Percentiles rank a stretch among this genome's conserved stretches.
Conservation (phyloP, 441 rosid species). For the Heliophila coronopifolia region DNA sequence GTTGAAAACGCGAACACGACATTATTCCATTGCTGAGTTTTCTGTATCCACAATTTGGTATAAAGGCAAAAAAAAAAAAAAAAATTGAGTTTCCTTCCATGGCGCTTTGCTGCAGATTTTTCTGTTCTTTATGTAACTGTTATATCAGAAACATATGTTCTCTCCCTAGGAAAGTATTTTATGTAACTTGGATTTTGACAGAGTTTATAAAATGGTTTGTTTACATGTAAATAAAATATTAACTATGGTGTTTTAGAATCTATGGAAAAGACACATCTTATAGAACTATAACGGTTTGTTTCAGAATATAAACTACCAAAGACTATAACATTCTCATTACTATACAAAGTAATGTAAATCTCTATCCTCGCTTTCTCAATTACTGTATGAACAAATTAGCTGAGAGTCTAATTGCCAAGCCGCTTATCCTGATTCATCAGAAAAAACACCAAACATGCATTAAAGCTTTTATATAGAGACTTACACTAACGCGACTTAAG, state of each 20-base stretch:
- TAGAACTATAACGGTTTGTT: conserved; percentile 6
- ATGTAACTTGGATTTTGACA: conserved; percentile 1
- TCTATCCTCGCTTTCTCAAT: conserved; percentile 18
- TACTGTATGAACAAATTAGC: conserved; percentile 7
- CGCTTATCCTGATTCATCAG: conserved; percentile 19
- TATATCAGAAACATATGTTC: not conserved
- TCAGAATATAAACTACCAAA: not conserved
- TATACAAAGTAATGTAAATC: conserved; percentile 1
- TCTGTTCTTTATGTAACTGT: not conserved
- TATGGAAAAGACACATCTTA: not conserved
- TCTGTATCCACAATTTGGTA: not conserved
- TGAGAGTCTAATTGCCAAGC: conserved; percentile 2
- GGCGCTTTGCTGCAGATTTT: conserved; percentile 1
- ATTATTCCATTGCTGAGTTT: conserved; percentile 11
- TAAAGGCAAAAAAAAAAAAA: not conserved
- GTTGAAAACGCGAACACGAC: not conserved
- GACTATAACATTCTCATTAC: not conserved
- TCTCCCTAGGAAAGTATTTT: not conserved
- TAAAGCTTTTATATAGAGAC: not conserved
- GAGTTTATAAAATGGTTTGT: not conserved
- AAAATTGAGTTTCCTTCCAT: not conserved
- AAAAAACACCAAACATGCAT: conserved; percentile 10
- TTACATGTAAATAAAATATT: conserved; percentile 17
- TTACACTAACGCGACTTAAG: no score
- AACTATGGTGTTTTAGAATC: conserved; percentile 5